phyloP scores from a whole-genome alignment of 129 eudicot genomes.

The Lonicera japonica region DNA sequence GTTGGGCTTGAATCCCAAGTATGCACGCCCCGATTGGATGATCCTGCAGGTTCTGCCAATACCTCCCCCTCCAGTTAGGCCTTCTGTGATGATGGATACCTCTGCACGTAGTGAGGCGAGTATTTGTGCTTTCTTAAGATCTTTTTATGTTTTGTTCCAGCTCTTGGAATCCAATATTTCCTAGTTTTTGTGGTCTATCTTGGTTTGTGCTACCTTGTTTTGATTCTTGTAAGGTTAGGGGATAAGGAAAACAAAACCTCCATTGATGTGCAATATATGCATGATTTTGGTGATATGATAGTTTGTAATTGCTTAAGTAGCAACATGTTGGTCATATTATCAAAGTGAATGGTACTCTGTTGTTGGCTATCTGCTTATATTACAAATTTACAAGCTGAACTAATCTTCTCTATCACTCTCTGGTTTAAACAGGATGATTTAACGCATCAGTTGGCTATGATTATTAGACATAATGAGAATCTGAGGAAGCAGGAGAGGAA shows the following conservation, averaged over 20 bases:
- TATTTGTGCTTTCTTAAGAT: not conserved
- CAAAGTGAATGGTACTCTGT: not conserved
- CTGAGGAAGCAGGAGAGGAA: constrained; percentile 86
- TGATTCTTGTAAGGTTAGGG: not conserved
- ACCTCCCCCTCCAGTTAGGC: constrained; percentile 98
- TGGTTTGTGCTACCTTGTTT: not conserved
- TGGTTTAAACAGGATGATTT: constrained; percentile 72
- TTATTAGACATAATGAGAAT: constrained; percentile 89
- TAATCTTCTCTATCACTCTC: not conserved
- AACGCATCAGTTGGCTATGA: constrained; percentile 98
- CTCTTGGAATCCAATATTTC: not conserved
- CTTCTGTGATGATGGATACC: constrained; percentile 99
- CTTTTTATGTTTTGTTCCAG: not conserved
- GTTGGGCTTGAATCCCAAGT: constrained; percentile 87
- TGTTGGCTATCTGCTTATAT: not conserved
- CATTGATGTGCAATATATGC: not conserved
- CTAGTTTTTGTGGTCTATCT: not conserved
- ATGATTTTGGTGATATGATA: not conserved
- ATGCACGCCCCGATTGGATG: constrained; percentile 99
- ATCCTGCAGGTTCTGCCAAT: constrained; percentile 93
- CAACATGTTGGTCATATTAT: not conserved
- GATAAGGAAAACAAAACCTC: not conserved
- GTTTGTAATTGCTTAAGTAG: not conserved
- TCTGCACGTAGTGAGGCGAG: constrained; percentile 95
- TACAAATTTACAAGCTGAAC: not conserved